Evolutionary conservation across 2,329 filamentous ascomycete species (phyloP).

Genomic region (Aspergillus sp.): DNA sequence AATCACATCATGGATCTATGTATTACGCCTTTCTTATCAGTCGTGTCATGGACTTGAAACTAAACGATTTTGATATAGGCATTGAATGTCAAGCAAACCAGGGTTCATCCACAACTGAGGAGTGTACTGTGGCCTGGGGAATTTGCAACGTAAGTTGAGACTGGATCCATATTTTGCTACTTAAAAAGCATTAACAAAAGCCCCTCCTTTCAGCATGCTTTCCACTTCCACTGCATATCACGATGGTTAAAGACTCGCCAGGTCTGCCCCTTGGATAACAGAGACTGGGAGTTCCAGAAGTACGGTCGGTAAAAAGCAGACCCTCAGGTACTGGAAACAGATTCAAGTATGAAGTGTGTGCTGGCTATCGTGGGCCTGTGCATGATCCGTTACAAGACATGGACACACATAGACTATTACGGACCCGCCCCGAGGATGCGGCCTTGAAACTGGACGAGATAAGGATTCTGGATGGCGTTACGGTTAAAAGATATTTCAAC

Average conservation of each 20-base stretch:
- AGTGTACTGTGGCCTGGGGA: conserved; percentile 98
- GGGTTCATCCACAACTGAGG: conserved; percentile 91
- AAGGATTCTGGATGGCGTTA: conserved; percentile 11
- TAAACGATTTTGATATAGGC: conserved; percentile 46
- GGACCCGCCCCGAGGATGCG: not conserved
- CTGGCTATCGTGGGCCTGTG: too few species aligned
- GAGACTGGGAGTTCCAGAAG: conserved; percentile 99
- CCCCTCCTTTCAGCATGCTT: conserved; percentile 68
- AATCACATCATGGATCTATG: conserved; percentile 99
- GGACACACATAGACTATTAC: too few species aligned
- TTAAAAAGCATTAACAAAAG: conserved; percentile 7
- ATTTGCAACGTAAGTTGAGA: conserved; percentile 82
- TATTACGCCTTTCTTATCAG: conserved; percentile 30
- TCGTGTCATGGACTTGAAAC: conserved; percentile 6
- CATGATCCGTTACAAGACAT: too few species aligned
- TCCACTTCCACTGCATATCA: conserved; percentile 99
- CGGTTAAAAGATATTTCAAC: conserved; percentile 1
- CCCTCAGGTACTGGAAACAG: not conserved
- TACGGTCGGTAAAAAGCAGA: conserved; percentile 64
- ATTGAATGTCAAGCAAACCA: conserved; percentile 99
- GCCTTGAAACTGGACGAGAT: not conserved
- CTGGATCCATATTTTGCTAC: not conserved
- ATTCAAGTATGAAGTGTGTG: too few species aligned
- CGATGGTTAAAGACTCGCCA: conserved; percentile 99
- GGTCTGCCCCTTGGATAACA: conserved; percentile 94